Evolutionary conservation across 495 filamentous ascomycete species (phyloP), one percentile per base, ranked within the genome.

Genomic region (Trichoderma orchidacearum): DNA sequence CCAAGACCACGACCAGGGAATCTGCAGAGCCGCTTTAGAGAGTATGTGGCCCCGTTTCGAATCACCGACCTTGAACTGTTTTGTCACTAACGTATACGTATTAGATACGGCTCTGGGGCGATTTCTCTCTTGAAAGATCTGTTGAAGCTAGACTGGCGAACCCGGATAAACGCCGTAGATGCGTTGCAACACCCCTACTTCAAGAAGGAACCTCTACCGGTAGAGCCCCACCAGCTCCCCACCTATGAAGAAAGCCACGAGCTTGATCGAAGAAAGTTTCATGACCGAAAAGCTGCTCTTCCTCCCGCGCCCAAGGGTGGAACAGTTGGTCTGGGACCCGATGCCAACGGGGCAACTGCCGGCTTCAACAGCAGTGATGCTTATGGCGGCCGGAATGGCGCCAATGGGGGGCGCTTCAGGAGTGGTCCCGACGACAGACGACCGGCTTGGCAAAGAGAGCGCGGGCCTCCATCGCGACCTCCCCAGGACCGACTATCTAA

Each of bases 101-200:
- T 27, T 30, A 34, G 57, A 28, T 58, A 23, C n/a, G 64, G 64
- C 12, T 36, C 60, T 6, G 70, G 74, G 11, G 90, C 89, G 38
- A 78, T 96, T 30, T 87, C 87, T 35, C 69, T 99, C 17, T 76
- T 99, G 2, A 78, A 79, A 30, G 85, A 96, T 56, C 77, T 99
- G 7, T 76, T 99, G 38, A 87, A 79, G 56, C 85, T 99, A 25
- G 88, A 99, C 63, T 96, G 90, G 84, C 80, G 79, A 35, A 83
- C 80, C 61, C 81, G 93, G 34, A 83, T 95, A 62, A 99, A 96
- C 64, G 93, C 93, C 0, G 89, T 95, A 17, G 93, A 99, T 72
- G 94, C 93, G 13, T 72, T 97, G 15, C 79, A 91, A 60, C 93
- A 99, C 67, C 85, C 87, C 7, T 99, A 96, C 68, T 99, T 99